Evolutionary conservation across 2,329 filamentous ascomycete genomes (phyloP), one percentile per base, ranked within the genome.

Genomic region (Colletotrichum sp.): DNA sequence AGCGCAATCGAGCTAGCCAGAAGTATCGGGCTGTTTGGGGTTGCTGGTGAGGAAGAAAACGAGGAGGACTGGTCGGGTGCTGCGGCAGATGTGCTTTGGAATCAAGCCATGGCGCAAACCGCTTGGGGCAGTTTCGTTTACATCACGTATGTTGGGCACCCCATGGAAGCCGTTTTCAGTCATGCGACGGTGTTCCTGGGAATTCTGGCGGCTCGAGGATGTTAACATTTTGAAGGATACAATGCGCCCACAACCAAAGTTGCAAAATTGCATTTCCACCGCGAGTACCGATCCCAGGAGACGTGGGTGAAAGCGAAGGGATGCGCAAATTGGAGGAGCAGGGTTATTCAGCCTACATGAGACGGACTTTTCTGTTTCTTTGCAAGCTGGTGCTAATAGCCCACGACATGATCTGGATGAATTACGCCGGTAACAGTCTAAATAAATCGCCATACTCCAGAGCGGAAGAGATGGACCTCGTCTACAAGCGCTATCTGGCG

Each of bases 81-180:
- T 12, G 18, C n/a, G 6, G 10, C 67, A 6, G 68, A 75, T 8
- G 4, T 62, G n/a, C 28, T 30, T 7, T 75, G 67, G 72, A 16
- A 48, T 6, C 65, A 52, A 12, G 26, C 68, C 4, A 44, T 36
- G 8, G 22, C 68, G 4, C 72, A 75, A 18, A 75, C 68, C 12
- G 72, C 72, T 48, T 75, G 68, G 72, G 72, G 72, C 18, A 52
- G 68, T 22, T 75, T 75, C 30, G 68, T 75, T 9, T 60, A 71
- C 68, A 66, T 75, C 22, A 75, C 72, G 72, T 75, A 71, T 32
- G 72, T 48, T 64, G 7, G 6, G 18, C 8, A n/a, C 18, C 3
- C 39, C 39, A 10, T 44, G 39, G 22, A 57, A 12, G 22, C 12
- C 24, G 22, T 2, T 52, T 39, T 52, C n/a, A 44, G 18, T 44